Conservation (phyloP, 352 stramenopile genomes). For the Blastocystis sp. region DNA sequence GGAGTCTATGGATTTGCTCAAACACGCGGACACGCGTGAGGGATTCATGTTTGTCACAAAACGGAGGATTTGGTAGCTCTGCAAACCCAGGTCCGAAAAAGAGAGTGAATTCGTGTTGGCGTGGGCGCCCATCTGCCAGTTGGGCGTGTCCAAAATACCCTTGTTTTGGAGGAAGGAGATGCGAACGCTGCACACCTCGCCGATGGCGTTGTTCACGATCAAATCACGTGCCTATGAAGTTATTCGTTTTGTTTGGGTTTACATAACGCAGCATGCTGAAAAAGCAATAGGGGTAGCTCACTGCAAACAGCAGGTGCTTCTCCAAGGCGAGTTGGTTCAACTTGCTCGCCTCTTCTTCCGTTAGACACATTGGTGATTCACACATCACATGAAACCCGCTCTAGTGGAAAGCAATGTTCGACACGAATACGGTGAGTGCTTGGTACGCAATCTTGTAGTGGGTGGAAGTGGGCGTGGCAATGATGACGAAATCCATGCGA, state of each 20-base stretch:
- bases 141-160: conserved; percentile 24
- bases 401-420: background rate
- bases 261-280: conserved; percentile 49
- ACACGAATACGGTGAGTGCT: background rate
- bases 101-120: background rate
- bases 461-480: conserved; percentile 9
- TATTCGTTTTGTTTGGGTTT: background rate
- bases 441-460: conserved; percentile 18
- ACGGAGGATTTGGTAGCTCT: conserved; percentile 16
- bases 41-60: conserved; percentile 42
- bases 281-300: conserved; percentile 30
- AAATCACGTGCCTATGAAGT: conserved; percentile 2
- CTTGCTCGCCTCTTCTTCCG: conserved; percentile 46
- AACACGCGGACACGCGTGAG: conserved; percentile 32
- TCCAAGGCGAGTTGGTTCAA: conserved; percentile 3
- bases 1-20: background rate
- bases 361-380: conserved; percentile 40
- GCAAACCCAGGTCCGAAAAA: conserved; percentile 44
- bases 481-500: conserved; percentile 21
- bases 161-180: conserved; percentile 39
- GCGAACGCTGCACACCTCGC: conserved; percentile 24
- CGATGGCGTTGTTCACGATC: conserved; percentile 48
- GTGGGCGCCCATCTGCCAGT: background rate
- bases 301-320: conserved; percentile 45
- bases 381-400: conserved; percentile 61